Percentiles rank a stretch among this genome's conserved stretches.
Evolutionary conservation across 2,329 filamentous ascomycete genomes (phyloP).

Genomic region (Orbilia quercus): DNA sequence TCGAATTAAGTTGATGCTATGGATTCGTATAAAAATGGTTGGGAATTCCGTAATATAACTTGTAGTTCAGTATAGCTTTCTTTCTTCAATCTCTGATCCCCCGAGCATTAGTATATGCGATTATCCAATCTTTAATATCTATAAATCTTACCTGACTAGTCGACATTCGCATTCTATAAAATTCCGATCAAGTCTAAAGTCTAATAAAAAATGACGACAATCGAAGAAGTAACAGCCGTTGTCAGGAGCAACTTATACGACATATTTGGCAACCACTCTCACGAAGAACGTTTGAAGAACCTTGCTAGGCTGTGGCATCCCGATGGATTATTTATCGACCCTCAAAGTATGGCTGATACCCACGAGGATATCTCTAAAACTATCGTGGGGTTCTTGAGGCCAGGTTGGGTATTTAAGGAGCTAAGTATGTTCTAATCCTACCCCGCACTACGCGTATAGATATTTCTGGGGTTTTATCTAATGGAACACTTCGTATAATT

Average conservation of each 20-base stretch:
- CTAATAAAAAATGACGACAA: slow-evolving; percentile 15
- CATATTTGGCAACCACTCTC: slow-evolving; percentile 24
- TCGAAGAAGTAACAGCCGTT: slow-evolving; percentile 22
- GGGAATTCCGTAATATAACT: too few species aligned
- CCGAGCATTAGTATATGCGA: too few species aligned
- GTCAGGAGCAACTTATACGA: slow-evolving; percentile 30
- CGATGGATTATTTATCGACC: slow-evolving; percentile 36
- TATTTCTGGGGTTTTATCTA: slow-evolving; percentile 7
- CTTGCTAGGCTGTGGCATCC: slow-evolving; percentile 33
- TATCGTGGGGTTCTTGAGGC: slow-evolving; percentile 14
- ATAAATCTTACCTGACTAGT: too few species aligned
- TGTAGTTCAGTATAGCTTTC: too few species aligned
- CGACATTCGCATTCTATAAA: too few species aligned
- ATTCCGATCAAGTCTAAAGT: too few species aligned
- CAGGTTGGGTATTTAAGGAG: slow-evolving; percentile 35
- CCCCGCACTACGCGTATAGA: too few species aligned
- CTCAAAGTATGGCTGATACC: neutral
- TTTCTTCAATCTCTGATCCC: too few species aligned
- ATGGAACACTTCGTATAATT: neutral
- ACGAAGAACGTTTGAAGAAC: slow-evolving; percentile 25
- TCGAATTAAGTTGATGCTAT: too few species aligned
- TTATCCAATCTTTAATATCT: too few species aligned
- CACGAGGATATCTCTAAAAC: slow-evolving; percentile 24
- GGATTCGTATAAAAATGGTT: too few species aligned
- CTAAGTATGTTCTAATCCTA: slow-evolving; percentile 27